Percentiles rank a stretch among this genome's conserved stretches.
Evolutionary conservation across 306 rosid species (phyloP).

Genomic region (Hylodesmum podocarpum): DNA sequence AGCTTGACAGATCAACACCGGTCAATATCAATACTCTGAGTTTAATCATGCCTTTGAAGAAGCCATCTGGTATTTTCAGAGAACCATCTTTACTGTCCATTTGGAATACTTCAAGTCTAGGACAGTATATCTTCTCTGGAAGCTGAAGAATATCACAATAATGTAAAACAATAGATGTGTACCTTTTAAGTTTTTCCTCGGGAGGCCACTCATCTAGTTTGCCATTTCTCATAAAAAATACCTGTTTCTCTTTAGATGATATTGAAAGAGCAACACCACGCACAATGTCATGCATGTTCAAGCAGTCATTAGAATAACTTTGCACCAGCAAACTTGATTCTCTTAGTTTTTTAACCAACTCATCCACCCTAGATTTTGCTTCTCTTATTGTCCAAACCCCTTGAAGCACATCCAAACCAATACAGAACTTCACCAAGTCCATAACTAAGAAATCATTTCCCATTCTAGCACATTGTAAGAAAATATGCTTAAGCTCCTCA

Average conservation of each 20-base stretch:
- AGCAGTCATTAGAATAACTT: neutral
- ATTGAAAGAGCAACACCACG: neutral
- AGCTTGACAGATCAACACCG: neutral
- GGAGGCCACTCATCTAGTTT: slow-evolving; percentile 5
- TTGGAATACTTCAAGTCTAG: neutral
- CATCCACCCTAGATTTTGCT: neutral
- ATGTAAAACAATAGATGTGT: neutral
- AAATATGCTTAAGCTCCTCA: neutral
- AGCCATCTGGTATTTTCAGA: neutral
- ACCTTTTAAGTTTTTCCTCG: neutral
- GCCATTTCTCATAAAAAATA: neutral
- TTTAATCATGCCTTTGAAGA: neutral
- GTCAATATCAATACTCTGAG: neutral
- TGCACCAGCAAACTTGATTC: neutral
- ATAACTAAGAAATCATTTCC: neutral
- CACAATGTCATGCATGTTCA: neutral
- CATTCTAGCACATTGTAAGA: neutral
- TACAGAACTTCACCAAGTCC: neutral
- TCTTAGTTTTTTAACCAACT: neutral
- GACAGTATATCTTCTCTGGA: neutral
- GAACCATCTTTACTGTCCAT: neutral
- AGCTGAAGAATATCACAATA: neutral
- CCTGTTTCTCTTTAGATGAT: no score
- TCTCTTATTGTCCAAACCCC: neutral
- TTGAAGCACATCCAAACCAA: neutral